phyloP scores from a whole-genome alignment of 768 basidiomycete genomes.

The Butyriboletus loyo region DNA sequence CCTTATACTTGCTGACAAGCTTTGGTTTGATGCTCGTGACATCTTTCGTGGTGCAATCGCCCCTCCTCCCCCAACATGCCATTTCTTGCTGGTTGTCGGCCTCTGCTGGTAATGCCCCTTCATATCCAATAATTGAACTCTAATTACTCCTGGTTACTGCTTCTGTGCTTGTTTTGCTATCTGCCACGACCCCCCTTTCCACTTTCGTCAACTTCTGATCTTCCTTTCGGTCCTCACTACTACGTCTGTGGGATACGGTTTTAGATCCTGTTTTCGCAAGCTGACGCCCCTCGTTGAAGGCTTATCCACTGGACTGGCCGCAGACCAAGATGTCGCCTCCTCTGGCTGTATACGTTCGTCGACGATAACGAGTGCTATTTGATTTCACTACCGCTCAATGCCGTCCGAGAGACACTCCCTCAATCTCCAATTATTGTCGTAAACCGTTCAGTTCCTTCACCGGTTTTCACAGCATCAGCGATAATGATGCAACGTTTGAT shows the following conservation, averaged over 20 bases:
- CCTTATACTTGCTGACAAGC: conserved; percentile 10
- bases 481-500: conserved; percentile 8
- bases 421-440: conserved; percentile 22
- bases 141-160: conserved; percentile 8
- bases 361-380: conserved; percentile 8
- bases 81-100: conserved; percentile 6
- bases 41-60: background rate
- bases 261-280: conserved; percentile 4
- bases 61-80: conserved; percentile 3
- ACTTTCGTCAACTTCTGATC: conserved; percentile 3
- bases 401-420: conserved; percentile 5
- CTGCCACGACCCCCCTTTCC: background rate
- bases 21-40: conserved; percentile 17
- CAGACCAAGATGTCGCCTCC: background rate
- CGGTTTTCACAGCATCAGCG: conserved; percentile 12
- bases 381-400: conserved; percentile 3
- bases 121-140: conserved; percentile 29
- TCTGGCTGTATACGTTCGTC: background rate
- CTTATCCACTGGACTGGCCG: background rate
- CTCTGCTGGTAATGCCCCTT: conserved; percentile 14
- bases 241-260: conserved; percentile 4
- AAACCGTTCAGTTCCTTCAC: conserved; percentile 10
- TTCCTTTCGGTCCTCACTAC: background rate
- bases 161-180: conserved; percentile 3
- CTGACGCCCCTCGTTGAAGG: background rate